Evolutionary conservation across 2,329 filamentous ascomycete genomes (phyloP), one percentile per base, ranked within the genome.

Genomic region (Calonectria pteridis): DNA sequence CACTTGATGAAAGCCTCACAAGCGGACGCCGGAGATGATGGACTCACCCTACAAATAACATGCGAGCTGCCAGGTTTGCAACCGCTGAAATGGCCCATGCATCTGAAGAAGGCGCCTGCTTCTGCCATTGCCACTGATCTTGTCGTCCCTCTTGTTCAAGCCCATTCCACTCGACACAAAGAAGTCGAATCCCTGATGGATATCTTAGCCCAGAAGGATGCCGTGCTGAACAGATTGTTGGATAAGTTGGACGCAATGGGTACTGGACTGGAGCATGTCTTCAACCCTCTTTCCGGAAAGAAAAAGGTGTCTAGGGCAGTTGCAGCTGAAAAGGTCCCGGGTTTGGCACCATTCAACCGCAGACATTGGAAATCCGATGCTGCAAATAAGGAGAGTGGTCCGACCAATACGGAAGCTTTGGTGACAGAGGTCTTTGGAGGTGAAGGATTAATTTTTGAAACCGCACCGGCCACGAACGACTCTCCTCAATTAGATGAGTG

Each of bases 71-170:
- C 93, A n/a, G 91, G 91, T 1, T 86, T 95, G 35, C 86, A 88
- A 62, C 88, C 91, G 6, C 85, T 96, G 43, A 85, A 85, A 73
- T 96, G 94, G 94, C 88, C 88, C 0, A 87, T 95, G 70, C 83
- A 88, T 62, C 84, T 96, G 23, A 82, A 80, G 33, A 89, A 87
- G 74, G 84, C 83, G 26, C 82, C 86, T 1, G 78, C 86, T 11
- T 84, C 85, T 23, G 82, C 84, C 16, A 80, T 90, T 6, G 84
- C 88, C 11, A 86, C 86, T 1, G 85, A 87, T 71, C 84, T 92
- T 43, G 86, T 91, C 16, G 79, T 91, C 37, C 90, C 90, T 18
- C 81, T 92, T 4, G 80, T 91, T 16, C 86, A 88, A 72, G 85
- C 85, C 20, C 86, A 89, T 26, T 84, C 85, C n/a, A 78, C 79